Evolutionary conservation across 441 rosid genomes (phyloP).

Genomic region (Syzygium malaccense): DNA sequence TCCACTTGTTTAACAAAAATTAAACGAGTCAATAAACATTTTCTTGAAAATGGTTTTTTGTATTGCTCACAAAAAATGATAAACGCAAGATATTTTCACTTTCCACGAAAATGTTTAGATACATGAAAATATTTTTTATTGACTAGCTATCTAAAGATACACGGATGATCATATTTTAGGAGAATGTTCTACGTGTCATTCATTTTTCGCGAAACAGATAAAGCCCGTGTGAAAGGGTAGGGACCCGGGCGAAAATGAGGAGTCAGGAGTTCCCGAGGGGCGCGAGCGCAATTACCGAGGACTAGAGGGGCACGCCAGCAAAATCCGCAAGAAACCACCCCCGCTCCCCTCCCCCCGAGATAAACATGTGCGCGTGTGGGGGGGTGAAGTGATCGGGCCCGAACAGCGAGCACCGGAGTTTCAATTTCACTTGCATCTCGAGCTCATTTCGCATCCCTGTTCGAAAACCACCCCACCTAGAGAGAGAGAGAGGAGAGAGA

Average conservation of each 20-base stretch:
- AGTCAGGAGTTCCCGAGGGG: not conserved
- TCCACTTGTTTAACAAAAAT: rapidly evolving
- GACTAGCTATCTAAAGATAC: rapidly evolving
- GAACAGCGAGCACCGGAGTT: not conserved
- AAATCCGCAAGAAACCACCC: too few relatives aligned
- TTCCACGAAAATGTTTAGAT: rapidly evolving
- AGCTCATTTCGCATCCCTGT: conserved; percentile 1
- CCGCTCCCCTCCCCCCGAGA: not conserved
- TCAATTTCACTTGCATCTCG: not conserved
- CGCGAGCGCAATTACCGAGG: not conserved
- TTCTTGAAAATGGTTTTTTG: rapidly evolving
- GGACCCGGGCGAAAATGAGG: not conserved
- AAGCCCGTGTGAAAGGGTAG: rapidly evolving
- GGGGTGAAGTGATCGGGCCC: not conserved
- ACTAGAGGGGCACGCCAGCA: not conserved
- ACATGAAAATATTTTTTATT: rapidly evolving
- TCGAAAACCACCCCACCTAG: conserved; percentile 1
- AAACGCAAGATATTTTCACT: not conserved
- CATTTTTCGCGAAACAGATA: rapidly evolving
- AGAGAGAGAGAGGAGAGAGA: not conserved
- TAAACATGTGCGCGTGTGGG: not conserved
- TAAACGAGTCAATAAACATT: rapidly evolving
- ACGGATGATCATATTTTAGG: not conserved
- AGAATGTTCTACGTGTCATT: rapidly evolving
- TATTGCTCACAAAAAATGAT: rapidly evolving